Base-by-base conservation (phyloP, 441 rosid genomes). In the Biscutella laevigata region DNA sequence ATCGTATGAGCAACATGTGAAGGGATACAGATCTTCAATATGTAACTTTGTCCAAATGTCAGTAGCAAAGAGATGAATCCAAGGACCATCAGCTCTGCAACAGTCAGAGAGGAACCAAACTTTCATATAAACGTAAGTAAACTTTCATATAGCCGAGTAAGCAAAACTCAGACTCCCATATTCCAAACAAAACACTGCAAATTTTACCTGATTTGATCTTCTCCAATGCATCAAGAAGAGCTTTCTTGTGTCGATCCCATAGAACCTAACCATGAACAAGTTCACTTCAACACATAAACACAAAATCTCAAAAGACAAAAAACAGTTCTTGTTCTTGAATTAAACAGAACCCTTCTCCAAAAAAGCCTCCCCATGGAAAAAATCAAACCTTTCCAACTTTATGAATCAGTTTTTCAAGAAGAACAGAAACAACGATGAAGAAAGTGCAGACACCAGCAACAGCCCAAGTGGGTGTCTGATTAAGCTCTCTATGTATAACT, bases 31-130 rank as follows among this genome's bases (percentile, higher is more conserved):
- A 89, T 86, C 50, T 59, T 64, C 15, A 64, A 41, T 44, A 89
- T 71, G 70, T 74, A 77, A 28, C 27, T 66, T 72, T 89, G 88
- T 13, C 82, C 74, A 46, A 89, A 86, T 33, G 87, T 82, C 43
- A 89, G 84, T 34, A 86, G 74, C 58, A 86, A 71, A 6, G 95
- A 82, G 63, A 89, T 80, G 77, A 89, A 86, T 29, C 95, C 97
- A 24, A 89, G 67, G 69, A 89, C 42, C 94, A 86, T 89, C 71
- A 89, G 72, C 76, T 89, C 97, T 84, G 85, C 82, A 19, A 10
- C 13, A 39, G 14, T 35, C 34, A 44, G 28, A 45, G 34, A 46
- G n/a, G n/a, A n/a, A n/a, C n/a, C n/a, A n/a, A n/a, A n/a, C n/a
- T n/a, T n/a, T n/a, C n/a, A n/a, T n/a, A n/a, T n/a, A n/a, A n/a